phyloP scores from a whole-genome alignment of 192 early-diverging fungal species.

The Podochytrium sp. region DNA sequence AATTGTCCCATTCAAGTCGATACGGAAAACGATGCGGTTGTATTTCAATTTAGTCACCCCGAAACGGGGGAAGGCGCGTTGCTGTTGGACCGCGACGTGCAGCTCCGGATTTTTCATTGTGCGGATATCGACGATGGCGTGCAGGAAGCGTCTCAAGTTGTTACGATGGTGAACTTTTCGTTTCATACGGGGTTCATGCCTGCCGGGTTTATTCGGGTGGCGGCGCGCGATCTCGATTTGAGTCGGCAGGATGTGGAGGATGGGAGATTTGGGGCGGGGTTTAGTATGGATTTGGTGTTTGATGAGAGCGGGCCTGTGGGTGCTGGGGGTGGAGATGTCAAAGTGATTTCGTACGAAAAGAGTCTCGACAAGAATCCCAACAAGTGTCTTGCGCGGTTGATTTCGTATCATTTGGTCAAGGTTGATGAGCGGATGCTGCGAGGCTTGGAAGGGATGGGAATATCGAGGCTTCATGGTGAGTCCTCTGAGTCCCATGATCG shows the following conservation, averaged over 20 bases:
- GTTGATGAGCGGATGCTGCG: conserved; percentile 41
- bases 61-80: conserved; percentile 15
- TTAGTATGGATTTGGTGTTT: conserved; percentile 56
- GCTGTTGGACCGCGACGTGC: conserved; percentile 49
- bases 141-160: conserved; percentile 36
- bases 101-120: conserved; percentile 50
- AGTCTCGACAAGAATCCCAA: conserved; percentile 42
- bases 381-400: conserved; percentile 46
- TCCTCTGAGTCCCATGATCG: too few species aligned
- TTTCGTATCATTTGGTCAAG: conserved; percentile 46
- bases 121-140: conserved; percentile 36
- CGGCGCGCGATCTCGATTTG: conserved; percentile 52
- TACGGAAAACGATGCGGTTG: not conserved
- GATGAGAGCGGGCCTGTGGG: conserved; percentile 21
- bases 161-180: conserved; percentile 57
- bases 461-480: conserved; percentile 44
- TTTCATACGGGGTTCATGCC: conserved; percentile 69
- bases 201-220: conserved; percentile 59
- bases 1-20: not conserved
- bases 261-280: conserved; percentile 42
- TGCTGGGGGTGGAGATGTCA: conserved; percentile 17
- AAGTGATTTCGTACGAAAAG: conserved; percentile 32
- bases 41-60: conserved; percentile 18
- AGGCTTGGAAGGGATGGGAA: conserved; percentile 44
- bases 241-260: conserved; percentile 42